Base-by-base conservation (phyloP, 2,329 filamentous ascomycete genomes). In the Penicillium sp. region DNA sequence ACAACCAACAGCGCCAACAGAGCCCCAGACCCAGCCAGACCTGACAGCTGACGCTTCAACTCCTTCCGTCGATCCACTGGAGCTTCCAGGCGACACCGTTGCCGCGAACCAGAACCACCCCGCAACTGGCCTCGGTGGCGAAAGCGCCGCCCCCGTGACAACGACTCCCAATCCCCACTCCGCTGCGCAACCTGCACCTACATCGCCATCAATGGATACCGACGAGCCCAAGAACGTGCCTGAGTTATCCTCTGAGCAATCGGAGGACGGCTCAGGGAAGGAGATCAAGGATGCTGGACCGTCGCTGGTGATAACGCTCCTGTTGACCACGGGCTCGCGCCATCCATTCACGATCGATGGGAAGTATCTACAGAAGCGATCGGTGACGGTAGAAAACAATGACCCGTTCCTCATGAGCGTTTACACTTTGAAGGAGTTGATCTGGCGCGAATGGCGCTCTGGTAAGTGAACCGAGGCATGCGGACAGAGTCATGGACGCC, bases 351-450 rank as follows among this genome's bases (percentile, higher is more conserved):
- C 88, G 70, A 89, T 97, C 62, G 90, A 96, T 73, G 88, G 90
- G 67, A 90, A 86, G 69, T 97, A 97, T 68, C 79, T 97, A 51
- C 81, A 82, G 50, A 92, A 92, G 74, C 85, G 91, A 56, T 90
- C 88, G 64, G 90, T 96, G 50, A 83, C 83, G 45, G 84, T 94
- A 1, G 88, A 91, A 18, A 87, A 87, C 31, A 81, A 84, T 60
- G 91, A 97, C 69, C 92, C 92, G 1, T 92, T 91, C 70, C 90
- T 88, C 69, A 91, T 97, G 75, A 96, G 90, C 63, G 88, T 96
- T 47, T 96, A 97, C 71, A 96, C 91, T 3, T 78, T 97, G 61
- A 97, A 97, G 75, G 92, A 97, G 77, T 79, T 97, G 68, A 96
- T 97, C 70, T 84, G 94, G 78, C 83, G 91, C 66, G 92, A 97